phyloP scores from a whole-genome alignment of 768 basidiomycete species.

The Mycena sanguinolenta region DNA sequence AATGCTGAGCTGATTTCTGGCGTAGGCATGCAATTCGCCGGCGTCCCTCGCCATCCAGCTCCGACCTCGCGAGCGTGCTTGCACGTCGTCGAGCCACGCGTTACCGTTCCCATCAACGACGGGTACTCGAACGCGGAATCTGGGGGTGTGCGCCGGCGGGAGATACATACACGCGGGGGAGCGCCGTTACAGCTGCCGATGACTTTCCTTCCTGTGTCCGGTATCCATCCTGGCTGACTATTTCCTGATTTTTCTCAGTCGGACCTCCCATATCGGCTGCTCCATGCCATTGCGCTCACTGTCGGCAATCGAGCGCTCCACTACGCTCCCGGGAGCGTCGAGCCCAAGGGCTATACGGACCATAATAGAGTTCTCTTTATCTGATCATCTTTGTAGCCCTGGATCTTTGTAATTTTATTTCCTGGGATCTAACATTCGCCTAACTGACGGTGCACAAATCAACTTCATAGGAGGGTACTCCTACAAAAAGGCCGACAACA shows the following conservation, averaged over 20 bases:
- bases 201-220: too few relatives aligned
- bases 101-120: constrained; percentile 3
- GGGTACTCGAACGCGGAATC: constrained; percentile 49
- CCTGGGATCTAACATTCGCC: too few relatives aligned
- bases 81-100: constrained; percentile 55
- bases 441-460: too few relatives aligned
- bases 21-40: constrained; percentile 50
- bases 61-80: constrained; percentile 61
- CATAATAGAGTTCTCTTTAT: too few relatives aligned
- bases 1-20: constrained; percentile 35
- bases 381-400: too few relatives aligned
- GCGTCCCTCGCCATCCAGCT: constrained; percentile 56
- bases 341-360: neutral
- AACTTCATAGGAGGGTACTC: too few relatives aligned
- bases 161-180: constrained; percentile 49
- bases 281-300: constrained; percentile 42
- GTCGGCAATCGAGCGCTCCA: constrained; percentile 43
- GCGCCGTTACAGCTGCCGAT: constrained; percentile 47
- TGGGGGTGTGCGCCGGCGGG: constrained; percentile 52
- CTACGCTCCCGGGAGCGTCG: neutral
- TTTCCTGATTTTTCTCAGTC: constrained; percentile 41
- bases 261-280: constrained; percentile 48
- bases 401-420: too few relatives aligned
- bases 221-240: neutral
- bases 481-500: too few relatives aligned